Base-by-base conservation (phyloP, 169 alveolate genomes). In the Miamiensis avidus region DNA sequence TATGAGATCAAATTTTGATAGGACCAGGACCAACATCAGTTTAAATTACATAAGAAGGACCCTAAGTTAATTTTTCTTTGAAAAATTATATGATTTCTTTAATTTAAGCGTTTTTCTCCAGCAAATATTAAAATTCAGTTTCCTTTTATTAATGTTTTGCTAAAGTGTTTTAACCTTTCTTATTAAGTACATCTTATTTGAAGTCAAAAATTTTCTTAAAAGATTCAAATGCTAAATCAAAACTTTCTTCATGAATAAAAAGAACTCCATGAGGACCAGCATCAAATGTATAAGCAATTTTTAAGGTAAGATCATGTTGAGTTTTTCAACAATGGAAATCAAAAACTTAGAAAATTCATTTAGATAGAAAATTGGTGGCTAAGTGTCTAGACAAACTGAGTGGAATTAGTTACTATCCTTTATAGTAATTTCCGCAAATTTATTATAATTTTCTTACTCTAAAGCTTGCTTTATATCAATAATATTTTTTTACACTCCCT, bases 231-330 rank as follows among this genome's bases (percentile, higher is more conserved):
- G 64, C 81, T 32, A 78, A 64, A 75, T 65, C 29, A 73, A 72
- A 34, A 65, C 30, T 31, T 11, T 34, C 77, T 82, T 78, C 64
- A 32, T 88, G 83, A 30, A 86, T 86, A 73, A 93, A 79, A 1
- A 93, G 65, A 78, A 95, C 93, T 25, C 94, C 95, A 90, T 96
- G 95, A 64, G 95, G 92, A 29, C 97, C 98, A 31, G 97, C 97
- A 91, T 96, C 98, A 82, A 93, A 90, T 11, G 97, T 91, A 86
- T 93, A 94, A 6, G 95, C 95, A 11, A 93, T 94, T 32, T 65
- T 81, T 82, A 82, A 28, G 49, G 82, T 34, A 64, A 78, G 6
- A 49, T 81, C 30, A 64, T 74, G 75, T 90, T 90, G 30, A 88
- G 88, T 74, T 78, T 33, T 29, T 82, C 81, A 32, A 89, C 91